Evolutionary conservation across 441 rosid species (phyloP), one percentile per base, ranked within the genome.

Genomic region (Sinapis alba): DNA sequence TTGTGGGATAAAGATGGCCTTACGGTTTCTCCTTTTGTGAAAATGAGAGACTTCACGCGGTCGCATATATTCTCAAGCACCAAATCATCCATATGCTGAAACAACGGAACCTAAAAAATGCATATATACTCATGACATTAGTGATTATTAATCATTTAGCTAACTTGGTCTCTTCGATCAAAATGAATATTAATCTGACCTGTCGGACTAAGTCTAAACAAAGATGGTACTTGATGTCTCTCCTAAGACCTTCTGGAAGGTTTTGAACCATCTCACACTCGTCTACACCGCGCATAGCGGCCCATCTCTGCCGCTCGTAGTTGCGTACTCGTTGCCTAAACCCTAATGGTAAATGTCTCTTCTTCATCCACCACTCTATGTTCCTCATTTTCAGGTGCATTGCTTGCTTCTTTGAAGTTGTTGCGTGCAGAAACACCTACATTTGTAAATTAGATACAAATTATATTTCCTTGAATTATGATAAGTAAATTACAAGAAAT

Each of bases 301-400:
- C 99, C 99, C 99, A 94, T 3, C 91, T 80, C 68, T 92, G 99
- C 66, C 99, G 79, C 81, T 94, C 97, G 19, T 89, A 92, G 87
- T 87, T 89, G 6, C 97, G 91, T 9, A 94, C 97, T 58, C 99
- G 84, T 72, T 89, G 99, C 80, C 89, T 74, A 83, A 88, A 92
- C 18, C 89, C 97, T 11, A 73, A 79, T 3, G 99, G 99, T 76
- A 94, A 68, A 4, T 78, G 86, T 79, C 90, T 90, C 83, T 90
- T 90, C 82, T 90, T 88, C 99, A 94, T 94, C 99, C 99, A 94
- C 99, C 96, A 89, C 77, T 94, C 98, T 71, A 94, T 76, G 76
- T 94, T 92, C 80, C 97, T 92, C 98, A 94, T 92, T 85, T 90
- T 94, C 79, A 94, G 58, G 24, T 90, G 98, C 98, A 92, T 90